Evolutionary conservation across 306 rosid genomes (phyloP), one percentile per base, ranked within the genome.

Genomic region (Cicer yamashitae): DNA sequence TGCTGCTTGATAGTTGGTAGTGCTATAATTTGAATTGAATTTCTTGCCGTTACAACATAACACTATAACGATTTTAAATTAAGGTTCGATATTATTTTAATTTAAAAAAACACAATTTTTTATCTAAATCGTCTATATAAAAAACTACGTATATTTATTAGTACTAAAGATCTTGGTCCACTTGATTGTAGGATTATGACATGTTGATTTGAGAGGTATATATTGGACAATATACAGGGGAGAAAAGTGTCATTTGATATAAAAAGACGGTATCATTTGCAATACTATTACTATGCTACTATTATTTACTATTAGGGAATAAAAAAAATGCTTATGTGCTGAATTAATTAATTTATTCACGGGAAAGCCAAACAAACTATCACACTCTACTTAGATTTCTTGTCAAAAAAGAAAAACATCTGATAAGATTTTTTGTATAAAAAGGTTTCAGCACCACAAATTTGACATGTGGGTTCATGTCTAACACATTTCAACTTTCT

Each of bases 401-500:
- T 2, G 30, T 22, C 30, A 22, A 22, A 22, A 22, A 22, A 22
- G 30, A 2, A 22, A 22, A 22, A 38, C 43, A 8, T 44, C 11
- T 20, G 13, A 37, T 47, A 6, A 13, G 39, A 39, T 20, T 52
- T 44, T 6, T 14, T 15, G 3, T 56, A 17, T 56, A 17, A 9
- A 74, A 63, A 20, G 43, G n/a, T 25, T 57, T 48, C 74, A 59
- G 86, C 82, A 75, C 79, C 70, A 37, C 59, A 71, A 43, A 65
- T 64, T 85, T 76, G 84, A 85, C 85, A 34, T 63, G 38, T n/a
- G 58, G 78, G 40, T 64, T 57, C 71, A 59, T 73, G 41, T 61
- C 30, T 43, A 39, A 57, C 79, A 43, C 48, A 63, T 44, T 20
- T n/a, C 66, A 74, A 74, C 25, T 56, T 61, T 74, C 70, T 45